Conservation (phyloP, 2,329 filamentous ascomycete species). For the Penicillium sp. region DNA sequence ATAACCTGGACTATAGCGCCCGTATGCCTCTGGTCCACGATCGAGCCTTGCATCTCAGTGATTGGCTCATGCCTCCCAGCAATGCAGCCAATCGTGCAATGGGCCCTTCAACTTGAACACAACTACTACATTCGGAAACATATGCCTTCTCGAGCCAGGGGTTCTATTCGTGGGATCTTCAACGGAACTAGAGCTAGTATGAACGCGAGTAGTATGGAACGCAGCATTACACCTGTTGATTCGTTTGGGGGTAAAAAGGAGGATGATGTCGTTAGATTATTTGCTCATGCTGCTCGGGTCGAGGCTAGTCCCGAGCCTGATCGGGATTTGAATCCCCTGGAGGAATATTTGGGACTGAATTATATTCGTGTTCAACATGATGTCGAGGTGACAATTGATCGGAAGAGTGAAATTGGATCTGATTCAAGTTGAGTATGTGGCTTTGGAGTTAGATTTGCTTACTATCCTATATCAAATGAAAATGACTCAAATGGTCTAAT, state of each 20-base stretch:
- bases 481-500: neutral
- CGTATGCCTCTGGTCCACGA: constrained; percentile 11
- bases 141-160: neutral
- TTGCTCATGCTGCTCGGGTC: constrained; percentile 1
- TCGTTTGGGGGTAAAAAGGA: neutral
- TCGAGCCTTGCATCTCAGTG: constrained; percentile 10
- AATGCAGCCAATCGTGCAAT: constrained; percentile 15
- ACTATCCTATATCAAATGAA: too few species aligned
- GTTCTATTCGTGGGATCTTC: neutral
- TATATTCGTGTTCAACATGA: constrained; percentile 9
- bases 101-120: constrained; percentile 5
- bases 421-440: neutral
- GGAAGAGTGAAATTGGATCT: neutral
- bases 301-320: neutral
- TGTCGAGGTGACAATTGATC: constrained; percentile 1
- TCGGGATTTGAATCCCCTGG: neutral
- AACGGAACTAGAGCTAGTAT: neutral
- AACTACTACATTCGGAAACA: neutral
- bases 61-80: constrained; percentile 12
- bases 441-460: neutral
- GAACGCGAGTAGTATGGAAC: neutral
- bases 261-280: neutral
- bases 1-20: constrained; percentile 7
- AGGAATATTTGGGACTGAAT: constrained; percentile 3
- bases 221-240: neutral